Conservation (phyloP, 805 yeast genomes). For the Metschnikowia noctiluminum region DNA sequence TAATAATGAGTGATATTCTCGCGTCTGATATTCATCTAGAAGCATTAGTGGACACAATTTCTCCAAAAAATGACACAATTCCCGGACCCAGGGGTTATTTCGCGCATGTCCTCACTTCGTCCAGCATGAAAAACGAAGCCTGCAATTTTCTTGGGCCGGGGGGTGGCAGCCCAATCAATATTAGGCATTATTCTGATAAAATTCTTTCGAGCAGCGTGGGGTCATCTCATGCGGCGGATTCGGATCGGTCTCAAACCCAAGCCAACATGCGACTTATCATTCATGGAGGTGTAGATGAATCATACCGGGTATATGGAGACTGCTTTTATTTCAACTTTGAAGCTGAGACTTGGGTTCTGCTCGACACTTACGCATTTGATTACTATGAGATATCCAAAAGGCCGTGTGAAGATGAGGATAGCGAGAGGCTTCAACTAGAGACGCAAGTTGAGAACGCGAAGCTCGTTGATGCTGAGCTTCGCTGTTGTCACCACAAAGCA, state of each 20-base stretch:
- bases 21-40: conserved; percentile 19
- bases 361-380: conserved; percentile 34
- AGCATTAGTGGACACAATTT: conserved; percentile 18
- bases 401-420: conserved; percentile 32
- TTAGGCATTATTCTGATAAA: not conserved
- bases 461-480: conserved; percentile 37
- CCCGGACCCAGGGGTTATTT: conserved; percentile 41
- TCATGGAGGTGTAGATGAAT: conserved; percentile 41
- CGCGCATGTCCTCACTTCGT: conserved; percentile 29
- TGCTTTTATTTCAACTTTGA: conserved; percentile 32
- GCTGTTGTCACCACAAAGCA: conserved; percentile 42
- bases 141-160: conserved; percentile 6
- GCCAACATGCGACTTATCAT: conserved; percentile 24
- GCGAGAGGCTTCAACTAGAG: conserved; percentile 20
- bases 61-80: conserved; percentile 15
- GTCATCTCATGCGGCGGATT: conserved; percentile 17
- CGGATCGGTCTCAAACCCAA: not conserved
- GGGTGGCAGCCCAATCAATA: not conserved
- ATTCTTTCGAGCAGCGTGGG: not conserved
- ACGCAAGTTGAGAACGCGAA: conserved; percentile 25
- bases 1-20: conserved; percentile 21
- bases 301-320: conserved; percentile 29
- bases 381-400: conserved; percentile 27
- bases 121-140: conserved; percentile 1
- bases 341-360: conserved; percentile 32